Evolutionary conservation across 2,329 filamentous ascomycete species (phyloP).

Genomic region (Calonectria ilicicola): DNA sequence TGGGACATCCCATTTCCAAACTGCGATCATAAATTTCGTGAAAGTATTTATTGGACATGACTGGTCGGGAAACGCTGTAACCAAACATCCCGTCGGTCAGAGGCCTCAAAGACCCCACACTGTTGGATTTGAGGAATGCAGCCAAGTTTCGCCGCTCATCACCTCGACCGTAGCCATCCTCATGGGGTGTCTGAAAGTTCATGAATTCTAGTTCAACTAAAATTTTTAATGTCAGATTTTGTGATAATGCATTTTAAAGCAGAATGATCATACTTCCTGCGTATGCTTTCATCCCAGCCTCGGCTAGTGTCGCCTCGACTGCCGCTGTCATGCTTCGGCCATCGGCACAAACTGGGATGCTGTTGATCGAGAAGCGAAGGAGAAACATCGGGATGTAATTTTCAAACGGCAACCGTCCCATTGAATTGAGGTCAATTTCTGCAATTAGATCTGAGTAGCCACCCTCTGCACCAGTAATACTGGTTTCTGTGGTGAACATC

Average conservation of each 20-base stretch:
- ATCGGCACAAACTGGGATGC: conserved; percentile 77
- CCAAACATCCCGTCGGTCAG: conserved; percentile 84
- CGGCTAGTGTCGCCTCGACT: conserved; percentile 49
- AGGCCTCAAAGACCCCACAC: not conserved
- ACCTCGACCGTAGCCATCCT: not conserved
- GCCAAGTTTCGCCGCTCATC: not conserved
- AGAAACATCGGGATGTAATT: conserved; percentile 81
- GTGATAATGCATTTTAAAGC: not conserved
- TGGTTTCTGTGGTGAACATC: conserved; percentile 81
- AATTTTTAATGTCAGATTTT: not conserved
- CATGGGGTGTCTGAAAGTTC: not conserved
- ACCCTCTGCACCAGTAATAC: conserved; percentile 83
- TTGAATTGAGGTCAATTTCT: conserved; percentile 76
- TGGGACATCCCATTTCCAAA: conserved; percentile 75
- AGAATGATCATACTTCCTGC: not conserved
- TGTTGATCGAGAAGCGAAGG: conserved; percentile 79
- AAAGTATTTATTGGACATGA: conserved; percentile 86
- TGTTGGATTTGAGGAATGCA: not conserved
- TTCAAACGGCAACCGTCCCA: conserved; percentile 84
- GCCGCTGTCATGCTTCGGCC: conserved; percentile 75
- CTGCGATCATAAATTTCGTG: conserved; percentile 82
- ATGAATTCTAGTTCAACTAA: not conserved
- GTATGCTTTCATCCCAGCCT: not conserved
- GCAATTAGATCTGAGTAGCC: conserved; percentile 83
- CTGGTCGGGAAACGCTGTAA: conserved; percentile 80